Percentiles rank a stretch among this genome's conserved stretches.
These are phyloP conservation scores for Magnusiomyces tetraspermus DNA, from an alignment of 1,139 yeast genomes.

Conservation along the genomic window DNA sequence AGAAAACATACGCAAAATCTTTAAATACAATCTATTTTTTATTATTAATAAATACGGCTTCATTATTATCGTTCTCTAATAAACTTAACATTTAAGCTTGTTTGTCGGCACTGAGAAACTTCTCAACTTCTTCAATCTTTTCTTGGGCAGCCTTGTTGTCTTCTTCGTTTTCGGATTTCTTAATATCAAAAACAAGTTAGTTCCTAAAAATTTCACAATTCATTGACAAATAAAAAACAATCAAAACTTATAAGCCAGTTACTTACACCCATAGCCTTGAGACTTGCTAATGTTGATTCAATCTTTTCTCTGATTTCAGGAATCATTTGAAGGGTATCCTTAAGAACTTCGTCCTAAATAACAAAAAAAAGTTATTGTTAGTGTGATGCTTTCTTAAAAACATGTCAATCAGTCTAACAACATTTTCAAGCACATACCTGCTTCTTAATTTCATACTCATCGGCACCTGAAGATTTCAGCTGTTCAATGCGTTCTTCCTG, in stretches of 20 bases:
- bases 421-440: background rate
- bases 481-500: constrained; percentile 43
- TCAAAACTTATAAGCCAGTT: background rate
- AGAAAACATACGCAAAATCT: too few species aligned
- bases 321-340: constrained; percentile 60
- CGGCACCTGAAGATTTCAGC: constrained; percentile 38
- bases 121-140: constrained; percentile 27
- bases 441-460: constrained; percentile 46
- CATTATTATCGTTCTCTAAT: background rate
- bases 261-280: constrained; percentile 25
- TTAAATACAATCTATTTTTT: too few species aligned
- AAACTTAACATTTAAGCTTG: background rate
- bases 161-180: constrained; percentile 41
- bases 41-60: background rate
- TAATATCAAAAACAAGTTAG: constrained; percentile 22
- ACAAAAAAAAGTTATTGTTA: background rate
- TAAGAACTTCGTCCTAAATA: constrained; percentile 46
- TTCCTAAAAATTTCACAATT: background rate
- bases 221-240: background rate
- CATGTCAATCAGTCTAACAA: background rate
- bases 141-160: constrained; percentile 39
- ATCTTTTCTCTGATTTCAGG: constrained; percentile 53
- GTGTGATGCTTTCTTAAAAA: background rate
- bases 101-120: constrained; percentile 15
- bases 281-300: constrained; percentile 39